A percentile compares a stretch with the other conserved stretches of the same genome.
These are phyloP conservation scores for Diutina pseudorugosa DNA, from an alignment of 1,139 yeast species.

Conservation along the genomic window DNA sequence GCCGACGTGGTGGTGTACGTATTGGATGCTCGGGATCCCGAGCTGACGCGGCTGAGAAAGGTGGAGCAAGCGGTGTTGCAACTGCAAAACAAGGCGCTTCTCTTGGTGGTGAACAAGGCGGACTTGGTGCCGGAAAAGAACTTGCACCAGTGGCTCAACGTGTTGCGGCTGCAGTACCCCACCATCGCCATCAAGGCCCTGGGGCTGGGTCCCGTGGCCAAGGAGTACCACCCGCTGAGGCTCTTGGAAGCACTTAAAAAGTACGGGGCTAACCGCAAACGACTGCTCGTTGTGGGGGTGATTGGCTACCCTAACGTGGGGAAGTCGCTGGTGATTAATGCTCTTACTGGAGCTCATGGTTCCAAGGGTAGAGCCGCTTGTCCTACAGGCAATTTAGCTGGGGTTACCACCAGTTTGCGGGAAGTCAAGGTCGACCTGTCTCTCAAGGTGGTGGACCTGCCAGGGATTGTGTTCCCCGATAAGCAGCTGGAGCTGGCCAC, in stretches of 20 bases:
- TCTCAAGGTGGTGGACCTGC: slow-evolving; percentile 83
- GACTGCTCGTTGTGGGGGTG: slow-evolving; percentile 92
- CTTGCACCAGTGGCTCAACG: slow-evolving; percentile 73
- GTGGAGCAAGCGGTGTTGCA: slow-evolving; percentile 85
- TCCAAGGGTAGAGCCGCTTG: slow-evolving; percentile 51
- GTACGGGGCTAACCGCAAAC: slow-evolving; percentile 77
- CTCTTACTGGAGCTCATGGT: slow-evolving; percentile 77
- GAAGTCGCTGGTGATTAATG: slow-evolving; percentile 88
- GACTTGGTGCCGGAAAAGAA: slow-evolving; percentile 84
- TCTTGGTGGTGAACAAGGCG: slow-evolving; percentile 78
- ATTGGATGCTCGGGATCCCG: slow-evolving; percentile 96
- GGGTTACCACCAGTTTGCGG: slow-evolving; percentile 85
- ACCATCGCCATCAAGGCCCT: slow-evolving; percentile 78
- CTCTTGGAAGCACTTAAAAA: slow-evolving; percentile 75
- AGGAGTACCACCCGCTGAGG: slow-evolving; percentile 60
- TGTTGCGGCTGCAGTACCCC: slow-evolving; percentile 75
- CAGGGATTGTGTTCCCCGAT: slow-evolving; percentile 95
- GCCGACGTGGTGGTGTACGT: slow-evolving; percentile 87
- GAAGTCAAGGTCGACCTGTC: slow-evolving; percentile 89
- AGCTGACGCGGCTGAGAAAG: slow-evolving; percentile 80
- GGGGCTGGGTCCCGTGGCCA: slow-evolving; percentile 32
- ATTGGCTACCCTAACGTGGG: slow-evolving; percentile 94
- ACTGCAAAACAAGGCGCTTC: slow-evolving; percentile 66
- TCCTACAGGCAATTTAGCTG: slow-evolving; percentile 97
- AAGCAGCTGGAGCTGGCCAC: slow-evolving; percentile 36